Evolutionary conservation across 2,329 filamentous ascomycete species (phyloP), one percentile per base, ranked within the genome.

Genomic region (Aspergillus eucalypticola): DNA sequence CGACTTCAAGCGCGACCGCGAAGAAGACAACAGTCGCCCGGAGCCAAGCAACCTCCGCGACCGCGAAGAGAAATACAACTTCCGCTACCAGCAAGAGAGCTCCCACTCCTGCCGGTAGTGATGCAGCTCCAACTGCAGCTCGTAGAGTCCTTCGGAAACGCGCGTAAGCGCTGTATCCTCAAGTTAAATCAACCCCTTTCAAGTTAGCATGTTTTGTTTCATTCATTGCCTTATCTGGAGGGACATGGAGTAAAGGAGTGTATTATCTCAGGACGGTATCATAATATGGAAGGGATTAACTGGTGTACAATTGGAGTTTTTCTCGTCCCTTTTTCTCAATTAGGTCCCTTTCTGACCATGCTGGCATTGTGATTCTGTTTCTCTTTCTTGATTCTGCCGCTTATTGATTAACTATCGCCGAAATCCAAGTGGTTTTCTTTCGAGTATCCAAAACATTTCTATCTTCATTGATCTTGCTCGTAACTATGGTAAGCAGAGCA

Each of bases 141-240:
- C 74, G 74, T 32, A 71, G 78, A 54, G 73, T 76, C 11, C 65
- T 81, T 60, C 76, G 78, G 49, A 80, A 78, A 64, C 72, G 76
- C 17, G 72, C 68, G 23, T 78, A 73, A 64, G 19, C 2, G 23
- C 32, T 27, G 7, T 15, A 25, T 11, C 23, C 23, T n/a, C 15
- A 19, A 11, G 7, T 17, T 5, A 38, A 38, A 17, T 19, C 10
- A 19, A 42, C 15, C 2, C 2, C n/a, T 17, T 27, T 54, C 5
- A n/a, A 15, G 32, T 41, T 29, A 39, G 21, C 51, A 41, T 49
- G 21, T 49, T 49, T 49, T 3, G 10, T n/a, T 49, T 15, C 10
- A 23, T 23, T 35, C 32, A 44, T 49, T 49, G 21, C 7, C 15
- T 32, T 49, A 8, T 8, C 1, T 15, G 15, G 8, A 32, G 8